Percentiles rank a stretch among this genome's conserved stretches.
Evolutionary conservation across 352 stramenopile genomes (phyloP).

Genomic region (Thalassiosira ordinaria): DNA sequence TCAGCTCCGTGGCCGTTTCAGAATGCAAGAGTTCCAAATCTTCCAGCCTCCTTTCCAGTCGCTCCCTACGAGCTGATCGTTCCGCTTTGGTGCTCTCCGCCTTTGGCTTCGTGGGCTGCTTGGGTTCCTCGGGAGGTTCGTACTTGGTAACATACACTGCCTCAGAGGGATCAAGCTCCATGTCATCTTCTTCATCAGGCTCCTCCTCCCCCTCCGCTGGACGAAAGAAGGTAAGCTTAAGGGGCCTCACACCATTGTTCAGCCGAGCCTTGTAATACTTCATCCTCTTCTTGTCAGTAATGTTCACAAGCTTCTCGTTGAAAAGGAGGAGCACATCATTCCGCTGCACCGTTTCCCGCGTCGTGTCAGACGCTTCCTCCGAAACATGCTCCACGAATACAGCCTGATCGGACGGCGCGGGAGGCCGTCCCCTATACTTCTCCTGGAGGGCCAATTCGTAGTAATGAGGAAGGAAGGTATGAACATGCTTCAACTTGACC

Average conservation of each 20-base stretch:
- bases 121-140: background rate
- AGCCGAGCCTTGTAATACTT: conserved; percentile 20
- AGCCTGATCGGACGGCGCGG: conserved; percentile 6
- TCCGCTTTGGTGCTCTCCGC: background rate
- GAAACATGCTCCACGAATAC: conserved; percentile 9
- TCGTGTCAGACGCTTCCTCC: background rate
- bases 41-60: conserved; percentile 12
- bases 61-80: background rate
- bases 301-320: conserved; percentile 17
- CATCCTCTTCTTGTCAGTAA: conserved; percentile 24
- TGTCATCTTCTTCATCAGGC: conserved; percentile 1
- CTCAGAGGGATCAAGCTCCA: background rate
- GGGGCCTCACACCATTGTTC: background rate
- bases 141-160: background rate
- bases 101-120: background rate
- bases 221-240: conserved; percentile 25
- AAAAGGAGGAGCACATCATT: conserved; percentile 15
- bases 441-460: background rate
- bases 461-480: conserved; percentile 4
- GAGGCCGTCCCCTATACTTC: conserved; percentile 15
- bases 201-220: conserved; percentile 1
- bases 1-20: conserved; percentile 10
- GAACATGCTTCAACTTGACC: conserved; percentile 3
- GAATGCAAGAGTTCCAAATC: conserved; percentile 13
- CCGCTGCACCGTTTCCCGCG: background rate